These are phyloP conservation scores for Osmanthus fragrans DNA, from an alignment of 257 asterid species.

Conservation along the genomic window DNA sequence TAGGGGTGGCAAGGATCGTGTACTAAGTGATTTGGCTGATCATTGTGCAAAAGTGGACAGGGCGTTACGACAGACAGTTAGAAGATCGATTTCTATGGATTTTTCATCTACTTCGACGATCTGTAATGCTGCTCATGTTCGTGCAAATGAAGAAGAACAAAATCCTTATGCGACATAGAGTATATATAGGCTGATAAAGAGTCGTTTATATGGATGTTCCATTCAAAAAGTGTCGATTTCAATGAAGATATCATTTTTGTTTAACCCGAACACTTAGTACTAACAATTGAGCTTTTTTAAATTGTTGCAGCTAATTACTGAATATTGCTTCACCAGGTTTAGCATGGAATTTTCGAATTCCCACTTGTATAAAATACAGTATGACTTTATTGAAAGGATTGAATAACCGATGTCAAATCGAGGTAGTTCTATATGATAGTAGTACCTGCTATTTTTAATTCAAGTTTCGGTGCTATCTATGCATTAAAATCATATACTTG, in stretches of 20 bases:
- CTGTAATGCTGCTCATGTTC: constrained; percentile 9
- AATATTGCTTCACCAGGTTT: neutral
- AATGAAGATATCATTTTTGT: constrained; percentile 64
- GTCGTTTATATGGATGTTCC: constrained; percentile 40
- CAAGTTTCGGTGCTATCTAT: neutral
- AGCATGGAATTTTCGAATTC: neutral
- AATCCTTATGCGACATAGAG: constrained; percentile 20
- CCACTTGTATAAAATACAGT: neutral
- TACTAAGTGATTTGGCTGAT: constrained; percentile 46
- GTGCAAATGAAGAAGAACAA: constrained; percentile 23
- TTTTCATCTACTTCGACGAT: constrained; percentile 33
- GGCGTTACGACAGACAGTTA: constrained; percentile 28
- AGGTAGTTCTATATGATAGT: neutral
- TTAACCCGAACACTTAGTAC: constrained; percentile 31
- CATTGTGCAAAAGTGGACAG: constrained; percentile 24
- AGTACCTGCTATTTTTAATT: neutral
- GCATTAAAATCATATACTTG: neutral
- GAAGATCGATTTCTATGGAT: constrained; percentile 70
- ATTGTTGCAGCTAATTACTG: neutral
- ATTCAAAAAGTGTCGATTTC: constrained; percentile 42
- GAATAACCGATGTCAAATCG: too few relatives aligned
- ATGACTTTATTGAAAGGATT: too few relatives aligned
- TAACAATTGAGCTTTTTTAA: neutral
- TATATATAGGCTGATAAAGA: constrained; percentile 40
- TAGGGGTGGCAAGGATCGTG: constrained; percentile 26